phyloP scores from a whole-genome alignment of 2,329 filamentous ascomycete species.

The Verticillium albo-atrum region DNA sequence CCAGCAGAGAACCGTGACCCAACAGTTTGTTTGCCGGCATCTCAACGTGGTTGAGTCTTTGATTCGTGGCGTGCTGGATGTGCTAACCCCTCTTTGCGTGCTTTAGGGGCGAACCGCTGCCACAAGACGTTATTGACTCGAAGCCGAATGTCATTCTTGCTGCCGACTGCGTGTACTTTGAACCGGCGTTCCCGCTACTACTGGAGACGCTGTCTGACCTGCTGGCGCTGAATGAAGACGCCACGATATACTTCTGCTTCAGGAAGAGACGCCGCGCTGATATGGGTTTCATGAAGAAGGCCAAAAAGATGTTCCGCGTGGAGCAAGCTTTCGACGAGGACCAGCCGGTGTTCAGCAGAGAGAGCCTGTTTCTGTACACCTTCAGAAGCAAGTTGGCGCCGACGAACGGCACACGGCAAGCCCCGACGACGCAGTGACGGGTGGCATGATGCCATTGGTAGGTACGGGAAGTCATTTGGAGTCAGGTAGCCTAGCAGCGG shows the following conservation, averaged over 20 bases:
- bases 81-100: background rate
- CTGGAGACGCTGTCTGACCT: slow-evolving; percentile 73
- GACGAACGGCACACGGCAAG: background rate
- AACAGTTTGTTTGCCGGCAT: background rate
- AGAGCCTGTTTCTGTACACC: slow-evolving; percentile 57
- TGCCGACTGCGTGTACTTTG: slow-evolving; percentile 95
- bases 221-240: slow-evolving; percentile 64
- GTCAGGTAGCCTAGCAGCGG: background rate
- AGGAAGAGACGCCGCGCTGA: slow-evolving; percentile 85
- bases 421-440: background rate
- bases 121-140: slow-evolving; percentile 44
- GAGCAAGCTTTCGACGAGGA: slow-evolving; percentile 60
- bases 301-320: slow-evolving; percentile 61
- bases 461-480: background rate
- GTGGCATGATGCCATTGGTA: background rate
- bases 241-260: slow-evolving; percentile 78
- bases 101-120: slow-evolving; percentile 56
- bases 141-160: slow-evolving; percentile 82
- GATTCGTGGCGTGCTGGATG: background rate
- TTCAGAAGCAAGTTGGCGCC: slow-evolving; percentile 36
- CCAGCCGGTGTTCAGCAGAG: slow-evolving; percentile 49
- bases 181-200: slow-evolving; percentile 87
- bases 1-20: background rate
- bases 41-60: background rate
- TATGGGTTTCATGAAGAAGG: slow-evolving; percentile 68